Evolutionary conservation across 768 basidiomycete species (phyloP), one percentile per base, ranked within the genome.

Genomic region (Hemileccinum impolitum): DNA sequence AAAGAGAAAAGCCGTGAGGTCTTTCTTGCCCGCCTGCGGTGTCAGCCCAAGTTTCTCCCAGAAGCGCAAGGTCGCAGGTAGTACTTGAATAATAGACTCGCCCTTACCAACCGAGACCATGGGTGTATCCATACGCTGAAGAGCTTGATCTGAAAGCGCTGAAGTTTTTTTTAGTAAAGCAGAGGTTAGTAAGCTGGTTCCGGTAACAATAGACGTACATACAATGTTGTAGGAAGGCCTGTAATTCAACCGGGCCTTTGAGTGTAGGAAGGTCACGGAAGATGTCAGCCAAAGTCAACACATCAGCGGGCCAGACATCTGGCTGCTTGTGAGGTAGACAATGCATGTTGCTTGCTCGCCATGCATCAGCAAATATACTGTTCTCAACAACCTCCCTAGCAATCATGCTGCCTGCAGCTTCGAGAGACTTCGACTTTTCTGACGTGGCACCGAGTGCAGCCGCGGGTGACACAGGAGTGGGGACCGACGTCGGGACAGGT

Each of bases 391-490:
- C 77, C 62, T 93, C 90, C 28, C 67, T 71, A 5, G 82, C 82
- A 23, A 90, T 63, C 36, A 79, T 77, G 41, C 73, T 74, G 4
- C 81, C 88, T 2, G 81, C 80, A 0, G 80, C 78, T 61, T 90
- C 88, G 19, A 91, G 69, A 1, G 79, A 79, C 60, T 80, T 83
- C 3, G 79, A 77, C 52, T 81, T 81, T 61, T 87, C 87, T 4
- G 79, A 78, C 1, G 80, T 71, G 1, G 79, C 75, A 4, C 84
- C 84, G 28, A 87, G 68, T 1, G 74, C 72, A 1, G 86, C 85
- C 4, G 87, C 88, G 17, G 90, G 90, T 0, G 90, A 92, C 3
- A 92, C 87, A 1, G 90, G 90, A 0, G 90, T 93, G 1, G 88
- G 89, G 0, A 85, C 89, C n/a, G 78, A 77, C 3, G 72, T 71